Conservation (phyloP, 768 basidiomycete genomes). For the Sarcodon aspratus region DNA sequence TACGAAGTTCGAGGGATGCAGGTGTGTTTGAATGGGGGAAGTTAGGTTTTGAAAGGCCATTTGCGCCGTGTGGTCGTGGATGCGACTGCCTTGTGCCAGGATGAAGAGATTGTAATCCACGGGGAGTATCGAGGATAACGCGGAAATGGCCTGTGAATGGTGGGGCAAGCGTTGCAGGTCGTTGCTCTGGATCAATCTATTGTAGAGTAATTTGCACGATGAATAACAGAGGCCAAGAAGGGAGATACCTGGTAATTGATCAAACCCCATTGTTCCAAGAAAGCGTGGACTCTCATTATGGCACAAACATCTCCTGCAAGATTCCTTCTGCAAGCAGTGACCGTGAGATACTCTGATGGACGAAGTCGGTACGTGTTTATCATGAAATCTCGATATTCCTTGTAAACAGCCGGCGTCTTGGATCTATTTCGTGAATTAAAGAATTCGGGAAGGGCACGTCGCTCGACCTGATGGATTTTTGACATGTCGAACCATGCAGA, state of each 20-base stretch:
- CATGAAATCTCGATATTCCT: conserved; percentile 99
- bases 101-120: conserved; percentile 90
- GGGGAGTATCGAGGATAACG: conserved; percentile 92
- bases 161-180: conserved; percentile 88
- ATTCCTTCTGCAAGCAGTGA: conserved; percentile 93
- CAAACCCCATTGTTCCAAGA: conserved; percentile 97
- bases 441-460: conserved; percentile 91
- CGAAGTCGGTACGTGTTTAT: conserved; percentile 94
- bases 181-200: conserved; percentile 93
- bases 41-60: conserved; percentile 31
- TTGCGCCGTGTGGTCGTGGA: conserved; percentile 21
- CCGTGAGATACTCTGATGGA: conserved; percentile 91
- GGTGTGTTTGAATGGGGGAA: conserved; percentile 29
- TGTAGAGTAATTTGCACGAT: not conserved
- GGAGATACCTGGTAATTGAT: conserved; percentile 90
- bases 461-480: conserved; percentile 86
- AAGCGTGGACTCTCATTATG: conserved; percentile 97
- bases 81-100: conserved; percentile 56
- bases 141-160: conserved; percentile 99
- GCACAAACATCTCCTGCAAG: conserved; percentile 97
- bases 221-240: not conserved
- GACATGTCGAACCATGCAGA: conserved; percentile 98
- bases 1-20: conserved; percentile 80
- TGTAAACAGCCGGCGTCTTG: conserved; percentile 96
- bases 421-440: conserved; percentile 92